Evolutionary conservation across 2,329 filamentous ascomycete species (phyloP), one percentile per base, ranked within the genome.

Genomic region (Coniochaeta ligniaria): DNA sequence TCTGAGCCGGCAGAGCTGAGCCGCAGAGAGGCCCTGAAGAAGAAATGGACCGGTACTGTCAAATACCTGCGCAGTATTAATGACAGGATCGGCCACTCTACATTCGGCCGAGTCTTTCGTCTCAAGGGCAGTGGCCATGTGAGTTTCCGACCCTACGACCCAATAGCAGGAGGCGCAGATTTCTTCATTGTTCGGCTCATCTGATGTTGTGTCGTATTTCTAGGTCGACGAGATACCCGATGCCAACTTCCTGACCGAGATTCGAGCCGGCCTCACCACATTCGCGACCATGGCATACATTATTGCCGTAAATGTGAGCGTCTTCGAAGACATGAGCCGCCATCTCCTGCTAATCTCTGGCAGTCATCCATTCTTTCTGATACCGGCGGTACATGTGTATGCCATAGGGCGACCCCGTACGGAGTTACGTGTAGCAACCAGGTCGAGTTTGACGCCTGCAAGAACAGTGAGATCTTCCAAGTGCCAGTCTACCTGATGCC

Each of bases 251-350:
- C 86, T 91, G 64, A 89, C 85, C 24, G 91, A 95, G 73, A 76
- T 95, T 61, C 86, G 91, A 31, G 91, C 91, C 33, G 91, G 91
- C 1, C 72, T 94, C 59, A 92, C 91, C 1, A 95, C 91, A 2
- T 90, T 90, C 70, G 87, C 88, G 60, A 89, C 88, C 3, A 92
- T 92, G 90, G 88, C 90, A 16, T 94, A 93, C 74, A 94, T 95
- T 67, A 92, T 95, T 69, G 88, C 88, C 9, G 86, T 88, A 64
- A 87, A 88, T 67, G 84, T 84, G 64, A 67, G 35, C 8, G 79
- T 67, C 5, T 6, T 16, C 3, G 1, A 11, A 24, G 36, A 4
- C 24, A 3, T 6, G 33, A 5, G 5, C 22, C 12, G 17, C n/a
- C 20, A 28, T 17, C n/a, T 64, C 59, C 56, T 62, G 38, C 59